phyloP scores from a whole-genome alignment of 306 rosid species.

The Luffa aegyptiaca region DNA sequence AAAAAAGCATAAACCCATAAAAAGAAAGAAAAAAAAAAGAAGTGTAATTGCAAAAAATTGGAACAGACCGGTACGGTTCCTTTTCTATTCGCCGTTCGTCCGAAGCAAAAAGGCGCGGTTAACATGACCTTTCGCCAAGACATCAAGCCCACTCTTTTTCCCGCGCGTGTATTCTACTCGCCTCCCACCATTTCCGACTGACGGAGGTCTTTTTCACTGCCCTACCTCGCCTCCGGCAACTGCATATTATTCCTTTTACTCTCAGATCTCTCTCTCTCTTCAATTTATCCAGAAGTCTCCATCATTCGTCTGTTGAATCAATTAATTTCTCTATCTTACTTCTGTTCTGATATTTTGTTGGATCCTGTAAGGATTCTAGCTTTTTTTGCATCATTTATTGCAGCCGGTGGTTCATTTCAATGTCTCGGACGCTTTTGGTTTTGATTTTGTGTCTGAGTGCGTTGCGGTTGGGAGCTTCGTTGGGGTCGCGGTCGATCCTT shows the following conservation, averaged over 20 bases:
- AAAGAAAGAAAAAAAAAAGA: neutral
- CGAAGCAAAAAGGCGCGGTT: neutral
- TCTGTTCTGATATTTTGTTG: neutral
- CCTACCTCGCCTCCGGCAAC: constrained; percentile 10
- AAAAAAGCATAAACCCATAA: neutral
- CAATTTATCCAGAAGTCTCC: neutral
- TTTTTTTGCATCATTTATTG: neutral
- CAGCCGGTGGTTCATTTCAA: constrained; percentile 19
- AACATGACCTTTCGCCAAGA: neutral
- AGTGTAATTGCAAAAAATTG: neutral
- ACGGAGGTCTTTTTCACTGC: neutral
- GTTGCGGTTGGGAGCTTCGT: constrained; percentile 22
- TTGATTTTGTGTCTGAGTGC: constrained; percentile 30
- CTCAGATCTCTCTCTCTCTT: neutral
- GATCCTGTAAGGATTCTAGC: neutral
- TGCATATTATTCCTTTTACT: neutral
- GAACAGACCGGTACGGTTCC: neutral
- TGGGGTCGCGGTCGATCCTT: constrained; percentile 62
- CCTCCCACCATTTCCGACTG: neutral
- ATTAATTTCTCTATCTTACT: neutral
- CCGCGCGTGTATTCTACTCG: constrained; percentile 1
- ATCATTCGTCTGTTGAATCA: neutral
- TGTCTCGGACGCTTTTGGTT: constrained; percentile 30
- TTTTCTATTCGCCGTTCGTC: neutral
- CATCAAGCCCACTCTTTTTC: neutral